phyloP scores from a whole-genome alignment of 805 yeast species.

The Millerozyma miso region DNA sequence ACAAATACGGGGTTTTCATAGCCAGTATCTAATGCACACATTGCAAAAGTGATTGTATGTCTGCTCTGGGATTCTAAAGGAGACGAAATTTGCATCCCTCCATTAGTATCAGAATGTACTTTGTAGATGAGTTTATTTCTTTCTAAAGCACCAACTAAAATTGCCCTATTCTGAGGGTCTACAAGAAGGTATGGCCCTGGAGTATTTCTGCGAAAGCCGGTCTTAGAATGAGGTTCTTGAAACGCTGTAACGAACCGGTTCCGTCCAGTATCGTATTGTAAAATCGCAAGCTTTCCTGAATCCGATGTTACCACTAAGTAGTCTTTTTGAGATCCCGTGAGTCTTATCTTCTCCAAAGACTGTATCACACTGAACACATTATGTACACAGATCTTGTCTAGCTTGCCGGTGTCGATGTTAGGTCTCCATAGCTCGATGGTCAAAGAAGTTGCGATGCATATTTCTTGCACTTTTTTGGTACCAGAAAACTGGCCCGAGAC shows the following conservation, averaged over 20 bases:
- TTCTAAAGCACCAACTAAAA: conserved; percentile 70
- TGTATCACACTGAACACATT: conserved; percentile 59
- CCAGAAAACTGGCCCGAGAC: conserved; percentile 69
- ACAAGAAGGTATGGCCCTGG: conserved; percentile 72
- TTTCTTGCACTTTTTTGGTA: conserved; percentile 50
- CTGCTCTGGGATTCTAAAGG: conserved; percentile 68
- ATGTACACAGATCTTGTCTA: conserved; percentile 40
- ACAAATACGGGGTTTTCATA: conserved; percentile 85
- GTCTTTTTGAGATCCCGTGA: conserved; percentile 53
- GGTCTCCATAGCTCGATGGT: conserved; percentile 50
- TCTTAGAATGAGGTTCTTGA: conserved; percentile 67
- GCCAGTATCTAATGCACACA: conserved; percentile 66
- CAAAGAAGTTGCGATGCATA: conserved; percentile 55
- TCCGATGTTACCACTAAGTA: conserved; percentile 69
- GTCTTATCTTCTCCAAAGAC: conserved; percentile 45
- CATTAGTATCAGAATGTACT: conserved; percentile 44
- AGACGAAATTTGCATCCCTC: conserved; percentile 51
- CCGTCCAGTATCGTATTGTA: conserved; percentile 41
- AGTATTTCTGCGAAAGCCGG: conserved; percentile 67
- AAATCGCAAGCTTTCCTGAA: conserved; percentile 63
- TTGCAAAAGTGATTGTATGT: conserved; percentile 45
- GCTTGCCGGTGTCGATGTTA: conserved; percentile 53
- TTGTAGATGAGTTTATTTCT: conserved; percentile 68
- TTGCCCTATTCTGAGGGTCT: conserved; percentile 70
- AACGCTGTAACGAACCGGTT: conserved; percentile 41